These are phyloP conservation scores for Plasmodium gaboni DNA, from an alignment of 169 alveolate genomes.

Conservation along the genomic window DNA sequence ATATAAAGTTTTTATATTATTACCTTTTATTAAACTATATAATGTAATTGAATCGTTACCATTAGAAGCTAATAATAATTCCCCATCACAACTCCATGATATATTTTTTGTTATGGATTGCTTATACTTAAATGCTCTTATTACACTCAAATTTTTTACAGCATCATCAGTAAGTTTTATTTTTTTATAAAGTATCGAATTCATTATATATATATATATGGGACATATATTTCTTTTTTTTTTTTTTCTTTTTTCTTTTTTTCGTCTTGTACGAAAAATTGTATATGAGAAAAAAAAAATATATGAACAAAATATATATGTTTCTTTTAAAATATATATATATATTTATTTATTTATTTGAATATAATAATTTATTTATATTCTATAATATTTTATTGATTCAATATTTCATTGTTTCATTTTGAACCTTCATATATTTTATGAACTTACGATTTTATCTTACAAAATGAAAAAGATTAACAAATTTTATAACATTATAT, in stretches of 20 bases:
- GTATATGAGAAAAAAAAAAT: too few relatives aligned
- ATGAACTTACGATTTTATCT: too few relatives aligned
- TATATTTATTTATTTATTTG: too few relatives aligned
- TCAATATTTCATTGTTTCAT: too few relatives aligned
- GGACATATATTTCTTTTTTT: background rate
- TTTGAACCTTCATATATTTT: too few relatives aligned
- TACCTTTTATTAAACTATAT: slow-evolving; percentile 53
- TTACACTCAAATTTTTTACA: slow-evolving; percentile 29
- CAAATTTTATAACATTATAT: too few relatives aligned
- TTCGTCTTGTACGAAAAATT: background rate
- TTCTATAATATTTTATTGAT: too few relatives aligned
- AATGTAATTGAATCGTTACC: slow-evolving; percentile 46
- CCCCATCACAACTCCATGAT: slow-evolving; percentile 61
- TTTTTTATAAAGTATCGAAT: slow-evolving; percentile 36
- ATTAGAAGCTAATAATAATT: slow-evolving; percentile 53
- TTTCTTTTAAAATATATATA: too few relatives aligned
- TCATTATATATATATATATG: slow-evolving; percentile 17
- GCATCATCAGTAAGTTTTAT: slow-evolving; percentile 59
- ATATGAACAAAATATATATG: too few relatives aligned
- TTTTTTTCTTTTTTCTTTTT: background rate
- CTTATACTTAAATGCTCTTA: slow-evolving; percentile 64
- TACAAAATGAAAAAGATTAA: too few relatives aligned
- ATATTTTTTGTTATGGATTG: slow-evolving; percentile 47
- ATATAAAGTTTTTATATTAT: slow-evolving; percentile 33
- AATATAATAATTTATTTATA: too few relatives aligned